These are phyloP conservation scores for Nothophoma quercina DNA, from an alignment of 2,329 filamentous ascomycete species.

Conservation along the genomic window DNA sequence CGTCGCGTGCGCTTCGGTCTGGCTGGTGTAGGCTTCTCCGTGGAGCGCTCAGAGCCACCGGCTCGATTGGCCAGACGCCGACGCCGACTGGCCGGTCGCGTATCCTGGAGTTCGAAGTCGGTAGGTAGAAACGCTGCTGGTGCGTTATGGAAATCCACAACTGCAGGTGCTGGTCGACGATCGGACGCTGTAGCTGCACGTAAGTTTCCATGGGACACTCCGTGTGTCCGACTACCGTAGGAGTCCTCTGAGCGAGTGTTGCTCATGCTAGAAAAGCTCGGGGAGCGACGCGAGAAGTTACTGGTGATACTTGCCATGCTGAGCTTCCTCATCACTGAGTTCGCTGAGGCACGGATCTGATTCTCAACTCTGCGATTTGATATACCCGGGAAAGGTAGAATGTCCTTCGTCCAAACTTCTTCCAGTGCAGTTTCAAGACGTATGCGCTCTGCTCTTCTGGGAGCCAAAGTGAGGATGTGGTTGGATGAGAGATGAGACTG, in stretches of 20 bases:
- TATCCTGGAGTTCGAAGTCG: constrained; percentile 55
- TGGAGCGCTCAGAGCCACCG: constrained; percentile 29
- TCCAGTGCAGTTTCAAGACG: constrained; percentile 76
- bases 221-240: constrained; percentile 36
- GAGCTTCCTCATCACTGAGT: constrained; percentile 86
- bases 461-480: constrained; percentile 73
- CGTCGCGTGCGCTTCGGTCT: constrained; percentile 40
- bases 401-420: constrained; percentile 85
- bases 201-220: constrained; percentile 36
- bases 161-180: constrained; percentile 37
- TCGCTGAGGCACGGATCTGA: constrained; percentile 78
- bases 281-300: constrained; percentile 76
- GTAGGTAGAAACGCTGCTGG: constrained; percentile 57
- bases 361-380: constrained; percentile 71
- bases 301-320: constrained; percentile 81
- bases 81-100: constrained; percentile 33
- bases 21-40: constrained; percentile 29
- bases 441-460: constrained; percentile 76
- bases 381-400: constrained; percentile 85
- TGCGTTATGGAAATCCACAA: constrained; percentile 58
- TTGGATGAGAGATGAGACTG: constrained; percentile 78
- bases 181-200: constrained; percentile 34
- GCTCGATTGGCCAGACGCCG: constrained; percentile 39
- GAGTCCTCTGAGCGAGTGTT: constrained; percentile 48
- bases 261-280: constrained; percentile 60